Conservation (phyloP, 352 stramenopile species). For the Phytophthora lateralis region DNA sequence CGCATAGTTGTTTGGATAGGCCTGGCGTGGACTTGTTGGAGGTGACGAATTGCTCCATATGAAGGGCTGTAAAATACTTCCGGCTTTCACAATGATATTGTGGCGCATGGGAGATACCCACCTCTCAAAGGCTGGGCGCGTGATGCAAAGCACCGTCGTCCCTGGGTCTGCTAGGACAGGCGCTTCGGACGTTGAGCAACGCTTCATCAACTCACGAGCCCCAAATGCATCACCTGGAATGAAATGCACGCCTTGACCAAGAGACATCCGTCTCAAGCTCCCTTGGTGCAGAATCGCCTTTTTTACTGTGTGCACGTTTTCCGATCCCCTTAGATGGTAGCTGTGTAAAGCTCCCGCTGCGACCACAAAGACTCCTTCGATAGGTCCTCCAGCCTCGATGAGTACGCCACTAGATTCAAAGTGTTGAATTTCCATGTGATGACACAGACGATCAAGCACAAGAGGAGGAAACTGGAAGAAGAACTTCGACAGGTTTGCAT, state of each 20-base stretch:
- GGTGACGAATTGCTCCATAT: slow-evolving; percentile 17
- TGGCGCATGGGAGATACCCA: slow-evolving; percentile 45
- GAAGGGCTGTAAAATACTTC: slow-evolving; percentile 44
- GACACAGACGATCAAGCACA: slow-evolving; percentile 54
- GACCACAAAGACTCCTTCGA: slow-evolving; percentile 44
- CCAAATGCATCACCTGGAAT: slow-evolving; percentile 48
- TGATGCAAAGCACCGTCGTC: slow-evolving; percentile 49
- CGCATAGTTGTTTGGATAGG: slow-evolving; percentile 10
- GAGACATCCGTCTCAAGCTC: slow-evolving; percentile 6
- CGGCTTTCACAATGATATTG: slow-evolving; percentile 46
- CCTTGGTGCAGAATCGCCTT: slow-evolving; percentile 10
- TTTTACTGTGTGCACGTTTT: slow-evolving; percentile 2
- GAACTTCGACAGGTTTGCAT: slow-evolving; percentile 40
- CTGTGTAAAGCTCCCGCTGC: slow-evolving; percentile 36
- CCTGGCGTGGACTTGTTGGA: slow-evolving; percentile 8
- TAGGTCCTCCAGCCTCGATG: slow-evolving; percentile 25
- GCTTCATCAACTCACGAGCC: slow-evolving; percentile 32
- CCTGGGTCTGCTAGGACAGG: slow-evolving; percentile 36
- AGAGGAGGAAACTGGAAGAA: slow-evolving; percentile 65
- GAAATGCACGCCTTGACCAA: slow-evolving; percentile 14
- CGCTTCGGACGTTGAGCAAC: background rate
- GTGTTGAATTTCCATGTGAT: slow-evolving; percentile 47
- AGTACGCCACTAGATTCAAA: slow-evolving; percentile 22
- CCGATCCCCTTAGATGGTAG: slow-evolving; percentile 11
- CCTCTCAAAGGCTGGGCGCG: slow-evolving; percentile 40